Evolutionary conservation across 2,329 filamentous ascomycete species (phyloP), one percentile per base, ranked within the genome.

Genomic region (Aspergillus brunneoviolaceus): DNA sequence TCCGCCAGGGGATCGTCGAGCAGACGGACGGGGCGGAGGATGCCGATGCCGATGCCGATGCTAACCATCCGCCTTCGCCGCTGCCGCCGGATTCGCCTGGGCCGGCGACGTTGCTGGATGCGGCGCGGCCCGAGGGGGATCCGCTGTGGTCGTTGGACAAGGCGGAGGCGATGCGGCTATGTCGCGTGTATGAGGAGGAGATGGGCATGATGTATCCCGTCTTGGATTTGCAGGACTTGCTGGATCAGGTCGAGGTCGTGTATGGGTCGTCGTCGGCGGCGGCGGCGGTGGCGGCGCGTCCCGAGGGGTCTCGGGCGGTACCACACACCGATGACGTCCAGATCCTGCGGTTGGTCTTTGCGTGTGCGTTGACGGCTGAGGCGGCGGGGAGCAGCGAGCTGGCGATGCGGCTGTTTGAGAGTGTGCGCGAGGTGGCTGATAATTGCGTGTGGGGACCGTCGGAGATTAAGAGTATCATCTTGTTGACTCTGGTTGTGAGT

Each of bases 191-290:
- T 70, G 89, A 96, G 64, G 92, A 96, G 67, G 92, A 96, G 72
- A 88, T 95, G 74, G 91, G 91, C 33, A 85, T 93, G 67, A 95
- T 96, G 91, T 96, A 96, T 71, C 92, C 92, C 0, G 86, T 96
- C 3, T 72, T 96, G 51, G 85, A 90, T 63, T 87, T 95, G 29
- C 83, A 89, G 61, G 64, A 82, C 58, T 79, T 95, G 33, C 84
- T 91, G 49, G 79, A 80, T 5, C 89, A 96, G 72, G 87, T 89
- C 1, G 85, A 85, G 7, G 69, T 57, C 77, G 81, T 65, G 78
- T 95, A 63, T 84, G 90, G 54, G 60, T 23, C 23, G 23, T 4
- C 23, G 23, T 3, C 23, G 23, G 23, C 23, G 23, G 23, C 23
- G 23, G 23, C 23, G 23, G 23, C 23, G 23, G 23, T 23, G 23